phyloP scores from a whole-genome alignment of 306 rosid species.

The Trifolium pratense region DNA sequence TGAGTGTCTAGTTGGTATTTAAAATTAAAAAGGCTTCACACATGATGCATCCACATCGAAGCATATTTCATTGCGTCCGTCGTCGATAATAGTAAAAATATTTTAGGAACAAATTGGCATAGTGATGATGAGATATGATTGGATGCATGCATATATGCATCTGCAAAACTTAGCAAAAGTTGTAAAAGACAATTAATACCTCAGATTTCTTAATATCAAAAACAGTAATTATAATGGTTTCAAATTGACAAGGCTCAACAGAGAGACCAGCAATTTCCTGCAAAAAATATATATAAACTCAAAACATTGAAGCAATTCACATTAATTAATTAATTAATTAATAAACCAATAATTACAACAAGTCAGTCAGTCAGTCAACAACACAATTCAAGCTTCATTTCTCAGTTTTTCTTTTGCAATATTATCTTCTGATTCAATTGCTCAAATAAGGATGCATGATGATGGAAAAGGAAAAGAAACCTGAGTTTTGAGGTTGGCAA shows the following conservation, averaged over 20 bases:
- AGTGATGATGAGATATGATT: background rate
- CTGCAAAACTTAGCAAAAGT: background rate
- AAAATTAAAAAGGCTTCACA: too few relatives aligned
- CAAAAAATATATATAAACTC: conserved; percentile 7
- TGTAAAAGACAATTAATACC: conserved; percentile 50
- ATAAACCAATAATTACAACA: background rate
- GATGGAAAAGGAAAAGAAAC: conserved; percentile 23
- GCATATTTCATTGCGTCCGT: background rate
- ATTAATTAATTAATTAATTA: too few relatives aligned
- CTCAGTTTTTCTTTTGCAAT: background rate
- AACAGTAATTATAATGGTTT: conserved; percentile 61
- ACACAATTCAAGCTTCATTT: background rate
- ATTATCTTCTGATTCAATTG: background rate
- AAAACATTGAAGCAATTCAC: background rate
- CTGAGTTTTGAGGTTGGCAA: conserved; percentile 77
- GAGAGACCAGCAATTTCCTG: conserved; percentile 84
- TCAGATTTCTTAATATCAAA: conserved; percentile 78
- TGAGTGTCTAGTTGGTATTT: background rate
- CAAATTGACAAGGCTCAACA: conserved; percentile 81
- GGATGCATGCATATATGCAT: too few relatives aligned
- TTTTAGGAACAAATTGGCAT: background rate
- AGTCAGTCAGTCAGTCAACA: too few relatives aligned
- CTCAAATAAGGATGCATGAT: background rate
- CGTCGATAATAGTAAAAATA: background rate
- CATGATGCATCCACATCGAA: background rate